phyloP scores from a whole-genome alignment of 2,329 filamentous ascomycete species.

The Aspergillus sp. region DNA sequence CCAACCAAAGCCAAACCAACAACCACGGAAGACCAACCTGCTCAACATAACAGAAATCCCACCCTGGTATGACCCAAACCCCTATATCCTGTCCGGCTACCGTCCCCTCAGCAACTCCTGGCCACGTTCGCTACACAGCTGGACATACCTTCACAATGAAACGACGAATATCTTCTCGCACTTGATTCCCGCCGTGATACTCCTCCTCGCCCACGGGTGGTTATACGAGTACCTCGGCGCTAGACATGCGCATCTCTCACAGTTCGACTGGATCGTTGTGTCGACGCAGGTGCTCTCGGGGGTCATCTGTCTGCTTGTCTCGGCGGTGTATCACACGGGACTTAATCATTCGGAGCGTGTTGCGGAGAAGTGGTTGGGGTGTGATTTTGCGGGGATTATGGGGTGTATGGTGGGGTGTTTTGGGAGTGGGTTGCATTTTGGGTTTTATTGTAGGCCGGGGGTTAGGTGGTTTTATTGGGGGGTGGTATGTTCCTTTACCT shows the following conservation, averaged over 20 bases:
- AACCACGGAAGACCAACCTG: constrained; percentile 9
- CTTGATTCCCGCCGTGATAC: constrained; percentile 37
- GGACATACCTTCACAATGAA: constrained; percentile 41
- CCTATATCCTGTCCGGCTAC: constrained; percentile 38
- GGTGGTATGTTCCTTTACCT: constrained; percentile 21
- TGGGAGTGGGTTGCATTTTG: constrained; percentile 29
- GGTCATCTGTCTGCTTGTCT: constrained; percentile 28
- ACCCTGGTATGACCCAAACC: constrained; percentile 39
- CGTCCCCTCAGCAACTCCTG: constrained; percentile 36
- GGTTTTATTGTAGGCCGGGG: constrained; percentile 27
- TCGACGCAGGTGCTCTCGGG: constrained; percentile 18
- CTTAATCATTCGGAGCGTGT: constrained; percentile 26
- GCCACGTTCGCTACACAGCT: constrained; percentile 33
- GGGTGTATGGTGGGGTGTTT: constrained; percentile 28
- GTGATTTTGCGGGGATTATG: constrained; percentile 30
- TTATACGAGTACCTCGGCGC: constrained; percentile 7
- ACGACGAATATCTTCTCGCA: constrained; percentile 41
- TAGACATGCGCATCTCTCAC: constrained; percentile 2
- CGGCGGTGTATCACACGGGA: constrained; percentile 27
- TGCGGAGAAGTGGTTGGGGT: constrained; percentile 17
- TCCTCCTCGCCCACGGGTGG: constrained; percentile 2
- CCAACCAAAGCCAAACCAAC: background rate
- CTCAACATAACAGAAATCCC: constrained; percentile 33
- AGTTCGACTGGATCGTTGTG: constrained; percentile 11
- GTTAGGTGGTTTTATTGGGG: constrained; percentile 28